Evolutionary conservation across 768 basidiomycete species (phyloP), one percentile per base, ranked within the genome.

Genomic region (Strobilomyces confusus): DNA sequence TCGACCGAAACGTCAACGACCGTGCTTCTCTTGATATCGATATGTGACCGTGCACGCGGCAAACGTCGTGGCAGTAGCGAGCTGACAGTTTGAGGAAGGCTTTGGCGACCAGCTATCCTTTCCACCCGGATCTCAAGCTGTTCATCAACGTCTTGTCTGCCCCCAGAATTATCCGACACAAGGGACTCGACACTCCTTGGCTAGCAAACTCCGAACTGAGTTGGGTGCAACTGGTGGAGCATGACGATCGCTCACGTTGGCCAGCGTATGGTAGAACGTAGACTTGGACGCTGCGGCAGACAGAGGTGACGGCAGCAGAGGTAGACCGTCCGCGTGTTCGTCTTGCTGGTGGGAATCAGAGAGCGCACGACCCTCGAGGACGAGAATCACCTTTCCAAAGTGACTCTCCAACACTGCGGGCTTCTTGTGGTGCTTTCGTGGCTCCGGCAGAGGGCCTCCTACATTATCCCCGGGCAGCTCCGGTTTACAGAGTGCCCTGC

Each of bases 331-430:
- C n/a, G 52, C 60, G 40, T 57, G 56, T 59, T 63, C 53, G 38
- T 58, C 61, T 49, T 56, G 56, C 61, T 64, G 30, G 22, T 54
- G n/a, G 43, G 23, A 37, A 30, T 55, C 51, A 57, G 53, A 58
- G 20, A 36, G 19, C 25, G 36, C 15, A 12, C 47, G 20, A 33
- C 14, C 23, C 19, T 25, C 9, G 52, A 47, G 25, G 42, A 54
- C 48, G 22, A 44, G 38, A 47, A 72, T 53, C 44, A 84, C 82
- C 76, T 83, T 78, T 25, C 84, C 83, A 58, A 84, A 81, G 17
- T 80, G 74, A 49, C 81, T 80, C 40, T 86, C 74, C 1, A 82
- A 83, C 34, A 86, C 73, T 48, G 79, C 82, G 17, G 77, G 78
- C 44, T 76, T 69, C 52, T 76, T 72, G 37, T 68, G 66, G 46